A percentile compares a stretch with the other conserved stretches of the same genome.
Conservation (phyloP, 768 basidiomycete genomes). For the Crucibulum laeve region DNA sequence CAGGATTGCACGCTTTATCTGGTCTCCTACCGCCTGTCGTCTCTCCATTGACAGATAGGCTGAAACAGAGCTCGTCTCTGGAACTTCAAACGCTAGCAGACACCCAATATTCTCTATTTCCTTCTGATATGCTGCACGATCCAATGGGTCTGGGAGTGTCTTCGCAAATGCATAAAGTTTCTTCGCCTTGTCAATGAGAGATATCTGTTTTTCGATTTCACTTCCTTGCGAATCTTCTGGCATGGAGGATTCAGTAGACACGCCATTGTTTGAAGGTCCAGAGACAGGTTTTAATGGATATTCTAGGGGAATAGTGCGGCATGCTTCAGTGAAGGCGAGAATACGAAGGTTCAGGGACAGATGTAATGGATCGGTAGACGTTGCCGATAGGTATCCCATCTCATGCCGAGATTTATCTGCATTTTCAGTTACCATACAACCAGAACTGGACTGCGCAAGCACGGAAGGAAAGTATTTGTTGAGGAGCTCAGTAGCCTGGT, state of each 20-base stretch:
- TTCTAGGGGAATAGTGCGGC: slow-evolving; percentile 65
- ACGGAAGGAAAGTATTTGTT: slow-evolving; percentile 75
- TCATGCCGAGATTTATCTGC: slow-evolving; percentile 2
- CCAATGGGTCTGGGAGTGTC: slow-evolving; percentile 47
- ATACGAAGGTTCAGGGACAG: slow-evolving; percentile 83
- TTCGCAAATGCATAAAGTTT: slow-evolving; percentile 64
- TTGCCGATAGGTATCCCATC: slow-evolving; percentile 49
- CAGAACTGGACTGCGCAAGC: slow-evolving; percentile 33
- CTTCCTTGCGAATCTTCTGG: slow-evolving; percentile 21
- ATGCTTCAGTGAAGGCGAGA: slow-evolving; percentile 81
- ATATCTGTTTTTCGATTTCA: slow-evolving; percentile 44
- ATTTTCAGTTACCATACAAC: too few species aligned
- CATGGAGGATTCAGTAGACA: slow-evolving; percentile 11
- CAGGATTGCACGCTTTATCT: slow-evolving; percentile 83
- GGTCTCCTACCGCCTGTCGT: slow-evolving; percentile 79
- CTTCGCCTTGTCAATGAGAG: slow-evolving; percentile 53
- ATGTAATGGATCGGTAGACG: slow-evolving; percentile 70
- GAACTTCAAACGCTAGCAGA: slow-evolving; percentile 78
- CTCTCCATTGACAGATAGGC: slow-evolving; percentile 75
- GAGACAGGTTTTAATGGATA: slow-evolving; percentile 24
- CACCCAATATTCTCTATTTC: slow-evolving; percentile 76
- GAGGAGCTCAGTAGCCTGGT: slow-evolving; percentile 62
- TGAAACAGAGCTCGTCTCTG: slow-evolving; percentile 71
- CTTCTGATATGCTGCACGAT: slow-evolving; percentile 56
- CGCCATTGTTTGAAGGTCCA: slow-evolving; percentile 6